Conservation (phyloP, 176 grass and related monocot genomes). For the maize (Zea mays) region Zm-B73-REFERENCE-NAM-5.0 NC_050100.1:87915501-87916000, state of each 20-base stretch:
- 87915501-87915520: too few relatives aligned
- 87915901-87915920: background rate
- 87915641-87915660: too few relatives aligned
- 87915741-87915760: background rate
- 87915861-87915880: background rate
- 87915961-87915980: background rate
- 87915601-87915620: too few relatives aligned
- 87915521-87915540: too few relatives aligned
- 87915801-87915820: background rate
- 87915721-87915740: background rate
- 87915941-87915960: background rate
- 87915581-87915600: too few relatives aligned
- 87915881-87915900: background rate
- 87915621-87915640: too few relatives aligned
- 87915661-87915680: too few relatives aligned
- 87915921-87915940: background rate
- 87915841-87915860: background rate
- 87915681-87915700: too few relatives aligned
- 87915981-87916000: background rate
- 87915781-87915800: conserved; percentile 24
- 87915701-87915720: too few relatives aligned
- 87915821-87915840: conserved; percentile 52
- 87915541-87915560: too few relatives aligned
- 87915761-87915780: conserved; percentile 31
- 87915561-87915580: too few relatives aligned